Percentiles rank a stretch among this genome's conserved stretches.
phyloP scores from a whole-genome alignment of 2,329 filamentous ascomycete species.

The Aureobasidium melanogenum region DNA sequence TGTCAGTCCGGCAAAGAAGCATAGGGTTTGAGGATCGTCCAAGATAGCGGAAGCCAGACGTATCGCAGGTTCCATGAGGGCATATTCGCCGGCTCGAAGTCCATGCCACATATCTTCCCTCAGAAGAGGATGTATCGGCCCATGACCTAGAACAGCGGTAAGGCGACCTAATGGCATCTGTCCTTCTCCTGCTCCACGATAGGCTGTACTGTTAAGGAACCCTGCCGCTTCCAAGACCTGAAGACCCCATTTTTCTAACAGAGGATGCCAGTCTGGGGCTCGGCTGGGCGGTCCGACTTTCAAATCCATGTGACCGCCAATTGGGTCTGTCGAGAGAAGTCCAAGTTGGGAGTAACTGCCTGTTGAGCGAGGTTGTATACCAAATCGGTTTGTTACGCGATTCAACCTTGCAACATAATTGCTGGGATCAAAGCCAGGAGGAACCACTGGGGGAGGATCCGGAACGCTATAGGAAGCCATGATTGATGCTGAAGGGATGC shows the following conservation, averaged over 20 bases:
- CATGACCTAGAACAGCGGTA: not conserved
- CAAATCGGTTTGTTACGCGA: not conserved
- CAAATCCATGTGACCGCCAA: not conserved
- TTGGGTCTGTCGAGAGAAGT: not conserved
- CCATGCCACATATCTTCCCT: not conserved
- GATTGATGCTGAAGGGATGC: not conserved
- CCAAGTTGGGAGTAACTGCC: not conserved
- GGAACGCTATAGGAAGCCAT: not conserved
- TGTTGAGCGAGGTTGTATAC: not conserved
- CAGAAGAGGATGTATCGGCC: not conserved
- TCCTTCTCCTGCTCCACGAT: not conserved
- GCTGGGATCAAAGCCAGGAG: not conserved
- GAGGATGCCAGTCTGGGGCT: conserved; percentile 1
- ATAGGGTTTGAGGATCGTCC: not conserved
- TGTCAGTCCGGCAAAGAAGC: not conserved
- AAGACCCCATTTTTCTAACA: not conserved
- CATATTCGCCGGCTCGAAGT: not conserved
- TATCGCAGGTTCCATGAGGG: not conserved
- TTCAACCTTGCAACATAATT: not conserved
- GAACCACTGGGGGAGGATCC: not conserved
- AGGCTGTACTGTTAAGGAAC: not conserved
- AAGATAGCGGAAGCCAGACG: not conserved
- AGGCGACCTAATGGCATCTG: not conserved
- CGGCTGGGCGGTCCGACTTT: not conserved
- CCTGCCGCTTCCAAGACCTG: not conserved